Percentiles rank a stretch among this genome's conserved stretches.
These are phyloP conservation scores for Chlamydomonas incerta DNA, from an alignment of 139 green algal species.

Conservation along the genomic window DNA sequence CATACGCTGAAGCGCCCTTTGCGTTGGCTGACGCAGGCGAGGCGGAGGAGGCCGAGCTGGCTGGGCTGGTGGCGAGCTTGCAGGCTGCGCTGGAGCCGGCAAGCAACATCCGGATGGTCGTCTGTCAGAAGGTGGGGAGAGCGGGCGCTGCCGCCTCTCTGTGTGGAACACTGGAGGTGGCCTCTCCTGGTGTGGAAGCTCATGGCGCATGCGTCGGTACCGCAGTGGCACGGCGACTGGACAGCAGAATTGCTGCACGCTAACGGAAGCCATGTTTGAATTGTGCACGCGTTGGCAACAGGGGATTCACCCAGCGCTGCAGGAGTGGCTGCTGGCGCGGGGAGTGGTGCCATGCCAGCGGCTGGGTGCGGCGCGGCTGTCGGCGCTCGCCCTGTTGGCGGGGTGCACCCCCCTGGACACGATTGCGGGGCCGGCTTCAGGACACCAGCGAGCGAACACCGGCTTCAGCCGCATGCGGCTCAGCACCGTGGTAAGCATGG, in stretches of 20 bases:
- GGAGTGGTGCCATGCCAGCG: constrained; percentile 33
- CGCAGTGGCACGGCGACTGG: too few relatives aligned
- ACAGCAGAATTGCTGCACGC: too few relatives aligned
- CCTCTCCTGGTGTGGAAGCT: too few relatives aligned
- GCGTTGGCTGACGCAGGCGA: neutral
- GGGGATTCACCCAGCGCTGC: constrained; percentile 16
- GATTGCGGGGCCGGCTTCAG: neutral
- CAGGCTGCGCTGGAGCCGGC: neutral
- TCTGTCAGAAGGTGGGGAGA: constrained; percentile 34
- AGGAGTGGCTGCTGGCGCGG: neutral
- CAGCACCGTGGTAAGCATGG: neutral
- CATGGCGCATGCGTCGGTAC: too few relatives aligned
- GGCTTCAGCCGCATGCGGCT: neutral
- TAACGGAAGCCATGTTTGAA: too few relatives aligned
- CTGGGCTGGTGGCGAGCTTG: neutral
- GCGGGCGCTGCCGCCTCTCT: neutral
- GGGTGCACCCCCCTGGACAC: neutral
- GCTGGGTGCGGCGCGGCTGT: neutral
- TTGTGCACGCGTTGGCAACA: too few relatives aligned
- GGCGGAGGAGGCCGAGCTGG: neutral
- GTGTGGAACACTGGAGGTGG: too few relatives aligned
- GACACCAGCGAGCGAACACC: too few relatives aligned
- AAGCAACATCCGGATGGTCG: neutral
- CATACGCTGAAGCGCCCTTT: too few relatives aligned
- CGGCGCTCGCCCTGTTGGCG: neutral